Percentiles rank a stretch among this genome's conserved stretches.
Evolutionary conservation across 2,329 filamentous ascomycete genomes (phyloP).

Genomic region (Trichoderma hamatum): DNA sequence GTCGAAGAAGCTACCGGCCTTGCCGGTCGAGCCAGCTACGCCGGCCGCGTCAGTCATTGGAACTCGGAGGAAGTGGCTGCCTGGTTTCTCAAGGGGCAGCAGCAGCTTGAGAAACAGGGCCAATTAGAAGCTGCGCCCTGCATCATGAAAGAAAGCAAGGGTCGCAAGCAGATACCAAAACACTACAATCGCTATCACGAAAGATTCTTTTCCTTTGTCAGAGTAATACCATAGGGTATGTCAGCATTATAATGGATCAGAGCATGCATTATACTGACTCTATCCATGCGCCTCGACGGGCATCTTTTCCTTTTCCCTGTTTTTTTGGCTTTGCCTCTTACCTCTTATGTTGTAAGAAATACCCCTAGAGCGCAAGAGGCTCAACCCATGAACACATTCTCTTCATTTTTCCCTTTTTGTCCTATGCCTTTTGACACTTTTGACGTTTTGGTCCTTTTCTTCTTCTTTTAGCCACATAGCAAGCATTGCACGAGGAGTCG

Average conservation of each 20-base stretch:
- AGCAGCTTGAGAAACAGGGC: constrained; percentile 34
- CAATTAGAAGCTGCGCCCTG: constrained; percentile 30
- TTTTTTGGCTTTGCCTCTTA: background rate
- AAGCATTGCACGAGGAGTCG: constrained; percentile 15
- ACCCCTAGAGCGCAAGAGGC: background rate
- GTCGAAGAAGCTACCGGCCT: constrained; percentile 4
- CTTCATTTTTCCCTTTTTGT: background rate
- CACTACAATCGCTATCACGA: background rate
- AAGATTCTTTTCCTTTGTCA: constrained; percentile 8
- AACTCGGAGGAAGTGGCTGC: constrained; percentile 43
- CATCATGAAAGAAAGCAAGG: background rate
- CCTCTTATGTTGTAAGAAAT: background rate
- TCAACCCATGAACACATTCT: background rate
- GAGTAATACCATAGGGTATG: constrained; percentile 15
- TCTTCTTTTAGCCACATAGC: constrained; percentile 2
- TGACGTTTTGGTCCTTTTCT: background rate
- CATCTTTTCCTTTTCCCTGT: background rate
- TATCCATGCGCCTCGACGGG: constrained; percentile 8
- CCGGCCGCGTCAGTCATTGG: constrained; percentile 34
- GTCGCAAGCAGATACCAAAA: background rate
- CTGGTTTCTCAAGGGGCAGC: constrained; percentile 37
- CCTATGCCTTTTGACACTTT: background rate
- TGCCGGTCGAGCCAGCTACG: constrained; percentile 3
- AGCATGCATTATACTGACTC: background rate
- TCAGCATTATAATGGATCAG: constrained; percentile 6